Base-by-base conservation (phyloP, 257 asterid genomes). In the Scutellaria minor region DNA sequence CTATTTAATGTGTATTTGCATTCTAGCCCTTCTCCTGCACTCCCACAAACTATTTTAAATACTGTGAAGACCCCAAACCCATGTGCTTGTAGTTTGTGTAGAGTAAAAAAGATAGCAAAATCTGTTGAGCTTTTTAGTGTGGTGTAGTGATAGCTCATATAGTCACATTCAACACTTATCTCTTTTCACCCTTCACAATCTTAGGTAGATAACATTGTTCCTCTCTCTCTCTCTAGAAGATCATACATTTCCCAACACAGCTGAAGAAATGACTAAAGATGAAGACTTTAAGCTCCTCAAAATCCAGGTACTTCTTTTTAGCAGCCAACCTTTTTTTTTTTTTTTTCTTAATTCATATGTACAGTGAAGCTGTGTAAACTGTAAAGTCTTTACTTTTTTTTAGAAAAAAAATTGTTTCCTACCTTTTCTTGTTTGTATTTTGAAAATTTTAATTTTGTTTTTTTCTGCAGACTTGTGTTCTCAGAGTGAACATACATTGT, bases 221-320 rank as follows among this genome's bases (percentile, higher is more conserved):
- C 55, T 68, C 27, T 13, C 40, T 53, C 6, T 41, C 42, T 55
- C 9, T 6, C 7, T 37, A 78, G 78, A 77, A 72, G 83, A 68
- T 76, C 75, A 57, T 53, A 22, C 77, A 51, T 55, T 71, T 74
- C 82, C 82, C 50, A 58, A 66, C 61, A 60, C 48, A 75, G 45
- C 71, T 51, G 74, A 71, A 75, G 82, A 83, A 74, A 93, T 93
- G 96, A 80, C 89, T 82, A 93, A 86, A 84, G 94, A 86, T 74
- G 98, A 84, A 71, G 94, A 86, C 89, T 90, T 90, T 79, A 90
- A 90, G 90, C 92, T 90, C 64, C 95, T 93, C 74, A 93, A 90
- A 89, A 89, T 93, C 86, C 98, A 89, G 96, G 98, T 86, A 58
- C 53, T 52, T 24, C 8, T 59, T 58, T 57, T 13, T 80, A 15